Percentiles rank a stretch among this genome's conserved stretches.
phyloP scores from a whole-genome alignment of 1,284 basidiomycete genomes.

The Ganoderma multipileum region DNA sequence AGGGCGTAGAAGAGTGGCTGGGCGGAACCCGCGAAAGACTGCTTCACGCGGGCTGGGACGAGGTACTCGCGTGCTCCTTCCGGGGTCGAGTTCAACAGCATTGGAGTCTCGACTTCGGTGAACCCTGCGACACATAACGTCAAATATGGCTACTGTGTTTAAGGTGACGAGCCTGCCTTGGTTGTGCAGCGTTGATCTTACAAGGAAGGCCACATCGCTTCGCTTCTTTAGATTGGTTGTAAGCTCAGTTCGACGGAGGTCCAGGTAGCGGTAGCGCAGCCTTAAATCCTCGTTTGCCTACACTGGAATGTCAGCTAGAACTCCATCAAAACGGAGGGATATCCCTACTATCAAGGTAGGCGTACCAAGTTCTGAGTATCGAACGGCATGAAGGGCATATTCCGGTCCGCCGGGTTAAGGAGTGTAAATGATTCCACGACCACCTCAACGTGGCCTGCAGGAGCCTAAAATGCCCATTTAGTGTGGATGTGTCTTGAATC shows the following conservation, averaged over 20 bases:
- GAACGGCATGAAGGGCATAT: conserved; percentile 85
- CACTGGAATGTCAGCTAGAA: conserved; percentile 8
- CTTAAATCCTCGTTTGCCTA: conserved; percentile 89
- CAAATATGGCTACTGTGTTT: conserved; percentile 7
- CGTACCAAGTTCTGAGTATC: conserved; percentile 76
- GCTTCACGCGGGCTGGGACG: conserved; percentile 79
- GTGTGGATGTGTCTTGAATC: neutral
- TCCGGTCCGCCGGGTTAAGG: conserved; percentile 77
- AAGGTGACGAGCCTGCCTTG: conserved; percentile 55
- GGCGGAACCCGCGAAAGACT: conserved; percentile 25
- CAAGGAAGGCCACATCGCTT: conserved; percentile 80
- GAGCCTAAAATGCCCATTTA: neutral
- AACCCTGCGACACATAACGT: conserved; percentile 62
- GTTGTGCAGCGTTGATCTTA: conserved; percentile 78
- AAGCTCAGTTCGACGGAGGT: conserved; percentile 80
- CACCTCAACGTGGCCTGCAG: conserved; percentile 83
- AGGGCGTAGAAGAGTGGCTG: conserved; percentile 86
- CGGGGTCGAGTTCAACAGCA: conserved; percentile 91
- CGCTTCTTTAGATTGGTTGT: conserved; percentile 83
- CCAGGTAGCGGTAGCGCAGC: conserved; percentile 86
- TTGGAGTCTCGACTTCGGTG: conserved; percentile 92
- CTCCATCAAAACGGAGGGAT: neutral
- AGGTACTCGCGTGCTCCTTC: conserved; percentile 96
- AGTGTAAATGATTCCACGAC: conserved; percentile 73
- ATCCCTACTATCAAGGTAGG: conserved; percentile 30